These are phyloP conservation scores for Trichosanthes cucumerina DNA, from an alignment of 306 rosid species.

Conservation along the genomic window DNA sequence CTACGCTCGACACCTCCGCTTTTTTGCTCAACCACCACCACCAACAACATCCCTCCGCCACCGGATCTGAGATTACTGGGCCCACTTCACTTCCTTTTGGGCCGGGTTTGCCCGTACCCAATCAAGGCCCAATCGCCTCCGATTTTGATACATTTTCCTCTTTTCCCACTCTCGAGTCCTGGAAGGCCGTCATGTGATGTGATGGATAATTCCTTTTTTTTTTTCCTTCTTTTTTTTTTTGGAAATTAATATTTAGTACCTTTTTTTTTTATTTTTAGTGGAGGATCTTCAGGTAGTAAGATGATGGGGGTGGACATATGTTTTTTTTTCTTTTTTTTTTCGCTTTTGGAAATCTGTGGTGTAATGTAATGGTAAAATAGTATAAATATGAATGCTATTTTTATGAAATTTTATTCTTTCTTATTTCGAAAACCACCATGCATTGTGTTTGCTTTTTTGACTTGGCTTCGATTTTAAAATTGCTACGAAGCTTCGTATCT, in stretches of 20 bases:
- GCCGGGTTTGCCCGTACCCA: background rate
- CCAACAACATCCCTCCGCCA: slow-evolving; percentile 11
- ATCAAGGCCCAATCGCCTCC: slow-evolving; percentile 24
- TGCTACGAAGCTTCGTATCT: background rate
- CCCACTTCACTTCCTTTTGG: slow-evolving; percentile 20
- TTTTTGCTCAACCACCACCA: slow-evolving; percentile 44
- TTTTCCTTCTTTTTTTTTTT: background rate
- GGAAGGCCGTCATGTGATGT: slow-evolving; percentile 73
- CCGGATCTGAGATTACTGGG: slow-evolving; percentile 15
- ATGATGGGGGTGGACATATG: background rate
- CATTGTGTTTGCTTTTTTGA: background rate
- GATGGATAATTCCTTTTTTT: background rate
- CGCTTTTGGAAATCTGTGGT: background rate
- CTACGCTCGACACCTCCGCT: slow-evolving; percentile 91
- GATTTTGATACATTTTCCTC: slow-evolving; percentile 58
- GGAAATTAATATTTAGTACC: background rate
- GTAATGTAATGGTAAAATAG: background rate
- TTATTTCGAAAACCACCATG: background rate
- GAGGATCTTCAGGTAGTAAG: background rate
- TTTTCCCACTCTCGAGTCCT: slow-evolving; percentile 86
- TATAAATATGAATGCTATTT: background rate
- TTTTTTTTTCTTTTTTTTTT: background rate
- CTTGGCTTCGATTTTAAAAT: background rate
- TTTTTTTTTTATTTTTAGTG: background rate
- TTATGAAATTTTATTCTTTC: background rate